Percentiles rank a stretch among this genome's conserved stretches.
Conservation (phyloP, 179 eudicot genomes). For the Spergularia azorica region DNA sequence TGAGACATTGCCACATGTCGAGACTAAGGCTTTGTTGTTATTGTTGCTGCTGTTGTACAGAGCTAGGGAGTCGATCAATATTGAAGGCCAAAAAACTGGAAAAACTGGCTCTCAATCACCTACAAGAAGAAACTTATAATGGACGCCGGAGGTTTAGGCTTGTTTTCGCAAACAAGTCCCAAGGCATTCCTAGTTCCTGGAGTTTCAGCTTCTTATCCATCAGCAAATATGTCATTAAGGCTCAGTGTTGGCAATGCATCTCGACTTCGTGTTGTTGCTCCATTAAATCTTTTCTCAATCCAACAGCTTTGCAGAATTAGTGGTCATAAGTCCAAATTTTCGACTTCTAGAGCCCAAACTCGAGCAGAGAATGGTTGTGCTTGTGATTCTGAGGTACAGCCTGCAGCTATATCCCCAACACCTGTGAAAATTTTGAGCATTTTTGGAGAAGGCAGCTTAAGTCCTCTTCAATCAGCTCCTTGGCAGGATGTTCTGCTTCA, state of each 20-base stretch:
- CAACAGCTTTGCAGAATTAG: background rate
- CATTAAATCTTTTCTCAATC: background rate
- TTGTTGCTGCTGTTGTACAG: too few species aligned
- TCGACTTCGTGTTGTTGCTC: background rate
- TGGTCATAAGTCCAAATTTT: slow-evolving; percentile 5
- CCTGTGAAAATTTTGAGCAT: slow-evolving; percentile 67
- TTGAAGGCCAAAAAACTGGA: background rate
- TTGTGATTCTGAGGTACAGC: slow-evolving; percentile 23
- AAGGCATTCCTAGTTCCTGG: background rate
- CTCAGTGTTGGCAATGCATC: background rate
- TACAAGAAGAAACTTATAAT: slow-evolving; percentile 6
- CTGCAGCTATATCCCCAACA: background rate
- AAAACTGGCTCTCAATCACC: background rate
- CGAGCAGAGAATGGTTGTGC: background rate
- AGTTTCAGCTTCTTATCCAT: slow-evolving; percentile 14
- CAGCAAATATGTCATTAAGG: background rate
- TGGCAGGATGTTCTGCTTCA: slow-evolving; percentile 90
- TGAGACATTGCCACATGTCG: too few species aligned
- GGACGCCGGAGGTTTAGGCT: slow-evolving; percentile 13
- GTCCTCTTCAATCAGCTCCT: slow-evolving; percentile 76
- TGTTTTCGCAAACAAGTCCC: slow-evolving; percentile 14
- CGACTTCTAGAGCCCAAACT: slow-evolving; percentile 27
- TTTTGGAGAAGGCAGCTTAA: slow-evolving; percentile 68
- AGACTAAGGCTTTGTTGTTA: too few species aligned
- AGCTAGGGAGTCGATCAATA: background rate